Percentiles rank a stretch among this genome's conserved stretches.
phyloP scores from a whole-genome alignment of 2,329 filamentous ascomycete species.

The Phaeoacremonium minimum region DNA sequence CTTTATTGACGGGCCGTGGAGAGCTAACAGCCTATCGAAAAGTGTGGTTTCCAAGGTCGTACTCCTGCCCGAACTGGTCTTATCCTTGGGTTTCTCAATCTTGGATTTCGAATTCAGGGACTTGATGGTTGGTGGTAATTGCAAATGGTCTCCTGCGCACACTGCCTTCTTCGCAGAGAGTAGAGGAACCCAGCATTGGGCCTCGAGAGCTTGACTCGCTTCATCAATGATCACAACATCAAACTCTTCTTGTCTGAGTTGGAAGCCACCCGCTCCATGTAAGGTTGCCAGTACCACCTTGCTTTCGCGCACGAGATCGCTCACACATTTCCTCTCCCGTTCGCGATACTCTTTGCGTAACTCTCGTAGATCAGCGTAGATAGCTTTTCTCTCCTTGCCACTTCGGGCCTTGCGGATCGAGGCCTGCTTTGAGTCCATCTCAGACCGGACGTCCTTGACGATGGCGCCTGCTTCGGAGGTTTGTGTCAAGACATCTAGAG shows the following conservation, averaged over 20 bases:
- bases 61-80: constrained; percentile 35
- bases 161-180: constrained; percentile 78
- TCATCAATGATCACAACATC: constrained; percentile 96
- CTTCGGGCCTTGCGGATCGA: constrained; percentile 83
- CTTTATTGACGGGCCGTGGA: constrained; percentile 83
- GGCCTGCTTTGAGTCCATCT: constrained; percentile 90
- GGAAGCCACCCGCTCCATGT: constrained; percentile 84
- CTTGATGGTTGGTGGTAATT: constrained; percentile 93
- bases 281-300: constrained; percentile 89
- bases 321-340: constrained; percentile 77
- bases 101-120: constrained; percentile 56
- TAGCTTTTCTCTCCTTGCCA: constrained; percentile 71
- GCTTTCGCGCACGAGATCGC: constrained; percentile 68
- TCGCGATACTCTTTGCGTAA: constrained; percentile 85
- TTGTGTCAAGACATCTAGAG: constrained; percentile 83
- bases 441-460: constrained; percentile 81
- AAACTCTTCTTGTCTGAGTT: constrained; percentile 75
- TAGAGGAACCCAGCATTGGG: constrained; percentile 94
- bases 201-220: constrained; percentile 90
- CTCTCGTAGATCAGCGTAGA: constrained; percentile 82
- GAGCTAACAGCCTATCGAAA: constrained; percentile 79
- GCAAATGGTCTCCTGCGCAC: constrained; percentile 89
- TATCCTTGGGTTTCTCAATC: constrained; percentile 17
- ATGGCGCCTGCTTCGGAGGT: constrained; percentile 87
- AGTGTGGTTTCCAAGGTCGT: constrained; percentile 80